Base-by-base conservation (phyloP, 2,329 filamentous ascomycete genomes). In the Polytolypa hystricis region DNA sequence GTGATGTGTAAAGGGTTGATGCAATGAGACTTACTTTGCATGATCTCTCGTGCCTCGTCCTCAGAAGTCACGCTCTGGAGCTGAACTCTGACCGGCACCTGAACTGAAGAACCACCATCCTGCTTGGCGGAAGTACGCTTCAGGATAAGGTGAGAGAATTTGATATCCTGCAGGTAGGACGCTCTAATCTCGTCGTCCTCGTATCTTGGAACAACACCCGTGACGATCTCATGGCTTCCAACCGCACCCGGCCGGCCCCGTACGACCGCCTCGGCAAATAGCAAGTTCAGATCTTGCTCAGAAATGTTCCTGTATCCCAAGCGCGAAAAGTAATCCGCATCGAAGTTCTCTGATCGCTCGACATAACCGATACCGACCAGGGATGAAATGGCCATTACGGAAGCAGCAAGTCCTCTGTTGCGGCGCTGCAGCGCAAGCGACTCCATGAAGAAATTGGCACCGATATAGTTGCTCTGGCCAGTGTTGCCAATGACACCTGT, bases 381-480 rank as follows among this genome's bases (percentile, higher is more conserved):
- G 4, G 47, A 36, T 1, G 62, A 58, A 3, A 69, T 55, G 33
- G 62, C 45, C 18, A 69, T 51, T 2, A 53, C 50, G 1, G 58
- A 61, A 1, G 43, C 66, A 3, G 57, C 51, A 0, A 65, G 40
- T 0, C 65, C 65, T 3, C 60, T 54, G 1, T 42, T 44, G 0
- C 59, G 41, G 3, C 69, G 49, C 11, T 63, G 51, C 0, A 42
- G 31, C 0, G 56, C 61, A 0, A 71, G 46, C 1, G 45, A 44
- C 5, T 42, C 43, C 56, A 71, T 61, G 50, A 57, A 72, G 2
- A 42, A 41, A 42, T 69, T 69, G 3, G 60, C 67, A 0, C 64
- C 62, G 1, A 53, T 47, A 39, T 73, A 73, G 42, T 62, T 66
- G 2, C 56, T 43, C 43, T 73, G 69, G 0, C 56, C 60, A 10